Evolutionary conservation across 202 grass and related monocot genomes (phyloP), one percentile per base, ranked within the genome.

Genomic region (Cymbopogon flexuosus): DNA sequence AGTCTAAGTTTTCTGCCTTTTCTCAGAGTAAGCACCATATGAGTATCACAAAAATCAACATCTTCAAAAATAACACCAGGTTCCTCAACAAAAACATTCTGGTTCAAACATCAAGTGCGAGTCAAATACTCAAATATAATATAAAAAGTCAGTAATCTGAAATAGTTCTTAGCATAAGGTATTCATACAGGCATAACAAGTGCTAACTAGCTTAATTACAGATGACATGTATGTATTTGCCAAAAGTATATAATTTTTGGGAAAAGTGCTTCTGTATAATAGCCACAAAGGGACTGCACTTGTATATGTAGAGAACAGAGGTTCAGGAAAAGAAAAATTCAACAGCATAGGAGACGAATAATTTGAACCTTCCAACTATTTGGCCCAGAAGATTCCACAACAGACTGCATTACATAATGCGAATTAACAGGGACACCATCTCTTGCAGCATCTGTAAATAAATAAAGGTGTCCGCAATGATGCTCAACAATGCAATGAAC

Each of bases 361-460:
- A 58, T 66, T 43, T 47, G 4, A 65, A 94, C 92, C 95, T 91
- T 89, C 92, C 92, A 98, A 67, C 67, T 89, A 51, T 91, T 89
- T 34, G 92, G 89, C 47, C 86, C 88, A 85, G 87, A 79, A 80
- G 70, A 89, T 82, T 93, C 74, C 59, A 84, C 88, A 68, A 85
- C 72, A 80, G 69, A 81, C 65, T 69, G 72, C 67, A 98, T 87
- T 62, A 98, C 58, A 80, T 90, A 94, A 92, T 98, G 92, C 10
- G 90, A 93, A 78, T 93, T 73, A 77, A 86, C 87, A 79, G 3
- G 51, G 39, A 82, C 79, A 65, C 86, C 87, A 82, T 82, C 90
- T 93, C 90, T 93, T 82, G 92, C 57, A 81, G 92, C 90, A 87
- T 98, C 80, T 19, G 92, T 98, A 82, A 98, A 94, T 67, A 98